A percentile compares a stretch with the other conserved stretches of the same genome.
Conservation (phyloP, 1,284 basidiomycete genomes). For the Heimioporus retisporus region DNA sequence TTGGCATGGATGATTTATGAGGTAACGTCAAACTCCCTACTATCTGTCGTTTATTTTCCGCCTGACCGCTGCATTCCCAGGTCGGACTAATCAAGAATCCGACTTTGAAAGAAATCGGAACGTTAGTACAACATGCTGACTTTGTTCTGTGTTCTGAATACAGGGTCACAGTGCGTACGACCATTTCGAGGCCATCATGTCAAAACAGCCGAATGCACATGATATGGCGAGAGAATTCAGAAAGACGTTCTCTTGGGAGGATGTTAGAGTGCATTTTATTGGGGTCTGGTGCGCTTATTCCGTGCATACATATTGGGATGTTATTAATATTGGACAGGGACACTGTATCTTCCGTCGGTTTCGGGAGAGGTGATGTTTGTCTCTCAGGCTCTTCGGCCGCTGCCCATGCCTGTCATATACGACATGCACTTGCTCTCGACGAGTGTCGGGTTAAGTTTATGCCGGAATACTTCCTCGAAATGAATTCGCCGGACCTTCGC, state of each 20-base stretch:
- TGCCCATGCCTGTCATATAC: slow-evolving; percentile 35
- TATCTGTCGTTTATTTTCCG: too few relatives aligned
- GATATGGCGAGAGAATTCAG: slow-evolving; percentile 32
- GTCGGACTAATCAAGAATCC: slow-evolving; percentile 44
- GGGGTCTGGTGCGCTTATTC: slow-evolving; percentile 41
- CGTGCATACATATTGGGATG: neutral
- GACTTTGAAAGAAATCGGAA: slow-evolving; percentile 28
- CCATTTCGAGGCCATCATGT: slow-evolving; percentile 29
- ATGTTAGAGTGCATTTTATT: slow-evolving; percentile 40
- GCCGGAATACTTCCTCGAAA: slow-evolving; percentile 42
- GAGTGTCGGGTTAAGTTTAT: slow-evolving; percentile 49
- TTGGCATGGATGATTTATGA: slow-evolving; percentile 43
- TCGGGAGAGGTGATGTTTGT: slow-evolving; percentile 31
- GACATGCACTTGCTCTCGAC: slow-evolving; percentile 41
- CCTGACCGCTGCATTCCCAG: slow-evolving; percentile 21
- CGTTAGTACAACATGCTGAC: slow-evolving; percentile 11
- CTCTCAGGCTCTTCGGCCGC: slow-evolving; percentile 30
- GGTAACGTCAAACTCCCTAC: slow-evolving; percentile 17
- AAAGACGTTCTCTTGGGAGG: slow-evolving; percentile 28
- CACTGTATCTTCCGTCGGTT: slow-evolving; percentile 41
- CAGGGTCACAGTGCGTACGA: slow-evolving; percentile 21
- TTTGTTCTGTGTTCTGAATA: neutral
- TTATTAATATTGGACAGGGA: slow-evolving; percentile 24
- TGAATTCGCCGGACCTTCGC: slow-evolving; percentile 24
- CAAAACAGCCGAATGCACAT: slow-evolving; percentile 14